phyloP scores from a whole-genome alignment of 257 asterid genomes.

The Penstemon eatonii region DNA sequence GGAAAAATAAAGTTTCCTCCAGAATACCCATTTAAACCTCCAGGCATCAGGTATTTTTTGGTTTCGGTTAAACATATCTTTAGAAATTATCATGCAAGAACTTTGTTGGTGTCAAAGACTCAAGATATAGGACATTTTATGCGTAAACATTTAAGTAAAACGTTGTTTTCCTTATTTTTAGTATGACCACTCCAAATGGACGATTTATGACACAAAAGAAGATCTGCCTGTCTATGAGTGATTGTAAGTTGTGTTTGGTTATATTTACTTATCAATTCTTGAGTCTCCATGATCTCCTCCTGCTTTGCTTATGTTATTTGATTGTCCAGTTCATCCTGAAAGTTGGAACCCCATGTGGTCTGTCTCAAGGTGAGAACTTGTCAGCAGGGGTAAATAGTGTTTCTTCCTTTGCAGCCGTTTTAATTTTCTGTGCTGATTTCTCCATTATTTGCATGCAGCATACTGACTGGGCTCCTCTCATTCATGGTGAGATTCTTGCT shows the following conservation, averaged over 20 bases:
- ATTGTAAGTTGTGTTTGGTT: constrained; percentile 48
- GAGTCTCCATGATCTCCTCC: not conserved
- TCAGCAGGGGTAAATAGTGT: not conserved
- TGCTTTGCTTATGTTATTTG: constrained; percentile 22
- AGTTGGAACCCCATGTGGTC: constrained; percentile 78
- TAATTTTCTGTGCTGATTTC: constrained; percentile 36
- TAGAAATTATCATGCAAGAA: constrained; percentile 10
- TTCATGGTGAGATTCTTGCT: constrained; percentile 78
- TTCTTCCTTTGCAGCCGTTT: constrained; percentile 13
- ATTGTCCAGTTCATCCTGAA: constrained; percentile 60
- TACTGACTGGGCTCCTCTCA: constrained; percentile 92
- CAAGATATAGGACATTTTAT: constrained; percentile 13
- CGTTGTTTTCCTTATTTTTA: constrained; percentile 35
- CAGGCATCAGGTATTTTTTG: constrained; percentile 71
- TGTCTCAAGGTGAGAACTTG: constrained; percentile 51
- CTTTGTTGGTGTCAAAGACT: not conserved
- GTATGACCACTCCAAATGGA: constrained; percentile 88
- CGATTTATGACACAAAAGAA: constrained; percentile 91
- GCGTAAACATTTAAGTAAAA: constrained; percentile 3
- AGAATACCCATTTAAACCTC: constrained; percentile 94
- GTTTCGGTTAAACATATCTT: constrained; percentile 12
- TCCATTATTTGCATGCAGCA: constrained; percentile 60
- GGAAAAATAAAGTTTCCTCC: constrained; percentile 98
- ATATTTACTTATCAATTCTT: not conserved
- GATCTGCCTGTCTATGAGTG: constrained; percentile 95